Percentiles rank a stretch among this genome's conserved stretches.
These are phyloP conservation scores for Suhomyces guaymorum DNA, from an alignment of 1,139 yeast genomes.

Conservation along the genomic window DNA sequence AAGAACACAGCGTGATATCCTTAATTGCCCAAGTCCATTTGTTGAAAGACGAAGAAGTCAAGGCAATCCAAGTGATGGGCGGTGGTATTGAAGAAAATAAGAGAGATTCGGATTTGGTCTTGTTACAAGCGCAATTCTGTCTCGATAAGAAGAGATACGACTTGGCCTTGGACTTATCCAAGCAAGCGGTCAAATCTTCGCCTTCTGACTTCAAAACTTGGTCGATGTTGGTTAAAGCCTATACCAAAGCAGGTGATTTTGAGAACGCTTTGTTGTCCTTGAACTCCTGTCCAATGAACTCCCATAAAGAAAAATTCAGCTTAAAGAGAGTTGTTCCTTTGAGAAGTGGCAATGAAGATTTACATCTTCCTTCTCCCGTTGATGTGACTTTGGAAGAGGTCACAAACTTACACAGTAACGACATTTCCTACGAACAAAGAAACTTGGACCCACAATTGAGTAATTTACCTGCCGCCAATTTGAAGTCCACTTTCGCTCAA, in stretches of 20 bases:
- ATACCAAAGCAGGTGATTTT: conserved; percentile 69
- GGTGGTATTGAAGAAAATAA: conserved; percentile 58
- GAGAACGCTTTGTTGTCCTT: conserved; percentile 77
- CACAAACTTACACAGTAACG: conserved; percentile 54
- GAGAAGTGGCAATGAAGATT: conserved; percentile 50
- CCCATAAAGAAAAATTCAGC: conserved; percentile 60
- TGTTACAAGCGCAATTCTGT: conserved; percentile 73
- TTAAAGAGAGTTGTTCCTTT: conserved; percentile 63
- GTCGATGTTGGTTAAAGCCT: conserved; percentile 72
- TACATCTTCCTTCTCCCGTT: conserved; percentile 74
- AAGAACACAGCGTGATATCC: conserved; percentile 55
- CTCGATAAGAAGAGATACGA: conserved; percentile 64
- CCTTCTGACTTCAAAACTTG: conserved; percentile 87
- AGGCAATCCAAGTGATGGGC: conserved; percentile 69
- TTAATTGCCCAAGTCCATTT: conserved; percentile 56
- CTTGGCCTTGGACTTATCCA: conserved; percentile 72
- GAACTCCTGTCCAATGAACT: conserved; percentile 91
- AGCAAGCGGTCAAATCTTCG: conserved; percentile 72
- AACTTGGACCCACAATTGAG: conserved; percentile 67
- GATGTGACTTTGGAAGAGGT: conserved; percentile 74
- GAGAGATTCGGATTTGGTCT: conserved; percentile 60
- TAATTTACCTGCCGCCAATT: conserved; percentile 72
- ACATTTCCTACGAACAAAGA: conserved; percentile 51
- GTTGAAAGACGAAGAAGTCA: conserved; percentile 70
- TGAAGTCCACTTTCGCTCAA: conserved; percentile 75